Percentiles rank a stretch among this genome's conserved stretches.
Evolutionary conservation across 1,284 basidiomycete genomes (phyloP).

Genomic region (Marasmius fiardii): DNA sequence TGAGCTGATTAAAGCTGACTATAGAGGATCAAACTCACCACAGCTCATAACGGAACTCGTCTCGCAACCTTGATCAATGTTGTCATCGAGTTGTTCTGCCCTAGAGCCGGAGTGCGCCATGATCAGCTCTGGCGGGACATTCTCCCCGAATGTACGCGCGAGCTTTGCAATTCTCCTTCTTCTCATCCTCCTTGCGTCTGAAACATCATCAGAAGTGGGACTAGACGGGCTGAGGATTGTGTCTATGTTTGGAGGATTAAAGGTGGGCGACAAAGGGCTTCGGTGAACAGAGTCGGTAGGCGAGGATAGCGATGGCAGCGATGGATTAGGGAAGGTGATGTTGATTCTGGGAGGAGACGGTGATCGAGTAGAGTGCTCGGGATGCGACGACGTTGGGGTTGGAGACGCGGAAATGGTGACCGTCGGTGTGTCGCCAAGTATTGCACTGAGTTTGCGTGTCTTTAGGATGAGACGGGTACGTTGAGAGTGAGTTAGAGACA

Average conservation of each 20-base stretch:
- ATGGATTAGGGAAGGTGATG: background rate
- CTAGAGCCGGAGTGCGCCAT: background rate
- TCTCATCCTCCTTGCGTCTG: background rate
- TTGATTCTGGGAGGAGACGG: background rate
- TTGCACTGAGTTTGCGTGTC: constrained; percentile 8
- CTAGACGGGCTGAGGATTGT: background rate
- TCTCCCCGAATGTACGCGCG: background rate
- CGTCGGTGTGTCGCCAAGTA: constrained; percentile 7
- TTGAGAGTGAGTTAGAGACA: background rate
- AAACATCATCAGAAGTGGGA: background rate
- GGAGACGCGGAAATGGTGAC: background rate
- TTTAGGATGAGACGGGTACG: constrained; percentile 7
- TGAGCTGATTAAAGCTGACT: too few species aligned
- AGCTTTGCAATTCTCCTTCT: background rate
- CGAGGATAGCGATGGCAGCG: background rate
- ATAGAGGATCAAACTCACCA: too few species aligned
- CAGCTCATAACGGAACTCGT: background rate
- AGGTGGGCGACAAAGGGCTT: background rate
- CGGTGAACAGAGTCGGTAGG: background rate
- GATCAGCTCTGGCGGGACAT: background rate
- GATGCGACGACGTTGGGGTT: background rate
- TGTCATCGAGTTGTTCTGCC: background rate
- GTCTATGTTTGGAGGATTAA: background rate
- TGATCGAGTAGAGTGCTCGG: background rate
- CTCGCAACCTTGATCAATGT: background rate